phyloP scores from a whole-genome alignment of 2,329 filamentous ascomycete genomes.

The Zelopaecilomyces penicillatus region DNA sequence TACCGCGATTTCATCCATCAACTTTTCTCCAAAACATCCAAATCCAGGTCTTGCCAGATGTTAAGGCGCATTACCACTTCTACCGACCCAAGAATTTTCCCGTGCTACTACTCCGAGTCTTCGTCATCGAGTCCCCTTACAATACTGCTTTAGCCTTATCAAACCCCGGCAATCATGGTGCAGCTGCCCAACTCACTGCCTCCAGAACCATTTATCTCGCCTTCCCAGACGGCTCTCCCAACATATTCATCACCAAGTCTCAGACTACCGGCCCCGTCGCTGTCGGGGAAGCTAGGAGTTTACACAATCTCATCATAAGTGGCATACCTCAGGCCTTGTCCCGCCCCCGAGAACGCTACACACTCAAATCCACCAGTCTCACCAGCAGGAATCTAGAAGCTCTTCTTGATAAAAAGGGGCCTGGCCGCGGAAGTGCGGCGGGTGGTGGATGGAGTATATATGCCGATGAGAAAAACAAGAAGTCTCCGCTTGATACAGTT shows the following conservation, averaged over 20 bases:
- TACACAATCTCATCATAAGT: constrained; percentile 64
- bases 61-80: constrained; percentile 78
- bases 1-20: constrained; percentile 70
- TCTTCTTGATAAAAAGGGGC: constrained; percentile 60
- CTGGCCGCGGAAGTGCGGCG: constrained; percentile 61
- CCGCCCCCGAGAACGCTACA: constrained; percentile 62
- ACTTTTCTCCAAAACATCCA: constrained; percentile 73
- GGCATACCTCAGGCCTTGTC: constrained; percentile 79
- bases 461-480: constrained; percentile 49
- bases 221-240: constrained; percentile 72
- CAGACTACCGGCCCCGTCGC: constrained; percentile 34
- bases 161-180: constrained; percentile 20
- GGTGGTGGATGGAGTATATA: constrained; percentile 77
- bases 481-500: constrained; percentile 47
- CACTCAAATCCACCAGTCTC: constrained; percentile 58
- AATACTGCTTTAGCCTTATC: constrained; percentile 48
- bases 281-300: constrained; percentile 48
- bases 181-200: constrained; percentile 46
- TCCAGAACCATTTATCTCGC: constrained; percentile 70
- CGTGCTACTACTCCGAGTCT: constrained; percentile 67
- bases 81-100: constrained; percentile 62
- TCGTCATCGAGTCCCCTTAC: constrained; percentile 74
- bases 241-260: constrained; percentile 57
- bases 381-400: constrained; percentile 63
- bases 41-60: constrained; percentile 62